These are phyloP conservation scores for Allomyces javanicus DNA, from an alignment of 192 early-diverging fungal species.

Conservation along the genomic window DNA sequence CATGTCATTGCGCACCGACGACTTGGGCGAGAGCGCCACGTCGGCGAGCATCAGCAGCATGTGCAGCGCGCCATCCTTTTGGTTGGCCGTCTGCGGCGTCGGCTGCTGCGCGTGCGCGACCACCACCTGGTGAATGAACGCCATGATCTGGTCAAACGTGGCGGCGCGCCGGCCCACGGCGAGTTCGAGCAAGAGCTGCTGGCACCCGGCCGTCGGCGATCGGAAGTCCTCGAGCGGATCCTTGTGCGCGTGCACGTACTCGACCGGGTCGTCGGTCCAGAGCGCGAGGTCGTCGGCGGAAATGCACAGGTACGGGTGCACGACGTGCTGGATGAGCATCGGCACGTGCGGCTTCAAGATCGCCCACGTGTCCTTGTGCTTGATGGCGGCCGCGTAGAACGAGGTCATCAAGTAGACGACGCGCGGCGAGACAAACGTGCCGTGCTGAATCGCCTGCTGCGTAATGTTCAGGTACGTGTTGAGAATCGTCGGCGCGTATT, in stretches of 20 bases:
- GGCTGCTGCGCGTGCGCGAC: constrained; percentile 44
- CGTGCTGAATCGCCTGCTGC: constrained; percentile 47
- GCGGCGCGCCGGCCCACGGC: constrained; percentile 55
- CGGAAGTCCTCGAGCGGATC: constrained; percentile 71
- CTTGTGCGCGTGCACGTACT: constrained; percentile 66
- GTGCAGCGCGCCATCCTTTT: constrained; percentile 77
- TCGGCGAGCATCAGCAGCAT: constrained; percentile 66
- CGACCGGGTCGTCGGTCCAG: constrained; percentile 83
- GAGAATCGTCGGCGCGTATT: constrained; percentile 81
- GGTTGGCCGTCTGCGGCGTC: constrained; percentile 36
- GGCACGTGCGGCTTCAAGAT: constrained; percentile 69
- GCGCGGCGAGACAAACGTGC: constrained; percentile 51
- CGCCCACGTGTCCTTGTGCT: constrained; percentile 75
- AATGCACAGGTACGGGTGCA: constrained; percentile 87
- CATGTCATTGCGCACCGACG: constrained; percentile 52
- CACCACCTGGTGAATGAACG: constrained; percentile 56
- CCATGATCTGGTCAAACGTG: constrained; percentile 60
- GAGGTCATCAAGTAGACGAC: constrained; percentile 46
- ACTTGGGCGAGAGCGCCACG: constrained; percentile 45
- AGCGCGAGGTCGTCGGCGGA: constrained; percentile 61
- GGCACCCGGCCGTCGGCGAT: constrained; percentile 49
- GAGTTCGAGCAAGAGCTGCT: constrained; percentile 55
- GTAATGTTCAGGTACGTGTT: constrained; percentile 67
- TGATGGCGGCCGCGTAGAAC: constrained; percentile 67
- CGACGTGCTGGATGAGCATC: constrained; percentile 63